Evolutionary conservation across 2,329 filamentous ascomycete genomes (phyloP).

Genomic region (Allantophomopsis lycopodina): DNA sequence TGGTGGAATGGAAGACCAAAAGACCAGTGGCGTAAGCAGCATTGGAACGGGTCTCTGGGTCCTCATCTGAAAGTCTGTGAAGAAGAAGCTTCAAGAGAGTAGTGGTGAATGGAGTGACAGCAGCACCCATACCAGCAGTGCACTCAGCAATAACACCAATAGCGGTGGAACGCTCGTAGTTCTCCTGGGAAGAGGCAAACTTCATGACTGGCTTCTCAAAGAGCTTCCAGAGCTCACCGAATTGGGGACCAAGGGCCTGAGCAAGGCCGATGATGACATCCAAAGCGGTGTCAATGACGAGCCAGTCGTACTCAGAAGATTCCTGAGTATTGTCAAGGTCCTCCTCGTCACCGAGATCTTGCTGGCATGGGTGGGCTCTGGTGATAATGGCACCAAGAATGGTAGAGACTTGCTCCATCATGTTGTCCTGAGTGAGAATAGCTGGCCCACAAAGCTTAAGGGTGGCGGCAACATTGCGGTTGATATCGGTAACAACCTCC

Average conservation of each 20-base stretch:
- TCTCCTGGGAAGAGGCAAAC: conserved; percentile 74
- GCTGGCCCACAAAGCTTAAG: conserved; percentile 85
- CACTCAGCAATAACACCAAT: conserved; percentile 89
- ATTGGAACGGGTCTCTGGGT: conserved; percentile 87
- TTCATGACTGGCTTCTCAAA: conserved; percentile 87
- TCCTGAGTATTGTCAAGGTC: conserved; percentile 60
- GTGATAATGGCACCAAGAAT: conserved; percentile 69
- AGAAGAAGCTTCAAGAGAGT: conserved; percentile 67
- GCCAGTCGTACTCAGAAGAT: conserved; percentile 94
- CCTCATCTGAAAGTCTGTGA: conserved; percentile 79
- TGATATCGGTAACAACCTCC: conserved; percentile 84
- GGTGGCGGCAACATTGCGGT: conserved; percentile 81
- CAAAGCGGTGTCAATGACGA: conserved; percentile 85
- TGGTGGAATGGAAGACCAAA: conserved; percentile 67
- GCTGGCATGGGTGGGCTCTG: conserved; percentile 84
- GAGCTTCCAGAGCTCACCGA: conserved; percentile 85
- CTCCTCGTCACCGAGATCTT: conserved; percentile 72
- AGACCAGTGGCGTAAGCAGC: conserved; percentile 85
- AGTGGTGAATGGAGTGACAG: conserved; percentile 70
- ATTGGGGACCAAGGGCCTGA: conserved; percentile 66
- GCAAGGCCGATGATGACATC: conserved; percentile 82
- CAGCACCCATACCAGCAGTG: conserved; percentile 67
- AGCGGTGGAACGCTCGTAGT: conserved; percentile 76
- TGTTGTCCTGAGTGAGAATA: conserved; percentile 59
- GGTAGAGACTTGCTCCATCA: conserved; percentile 64